Conservation (phyloP, 2,329 filamentous ascomycete species). For the Microdochium trichocladiopsis region DNA sequence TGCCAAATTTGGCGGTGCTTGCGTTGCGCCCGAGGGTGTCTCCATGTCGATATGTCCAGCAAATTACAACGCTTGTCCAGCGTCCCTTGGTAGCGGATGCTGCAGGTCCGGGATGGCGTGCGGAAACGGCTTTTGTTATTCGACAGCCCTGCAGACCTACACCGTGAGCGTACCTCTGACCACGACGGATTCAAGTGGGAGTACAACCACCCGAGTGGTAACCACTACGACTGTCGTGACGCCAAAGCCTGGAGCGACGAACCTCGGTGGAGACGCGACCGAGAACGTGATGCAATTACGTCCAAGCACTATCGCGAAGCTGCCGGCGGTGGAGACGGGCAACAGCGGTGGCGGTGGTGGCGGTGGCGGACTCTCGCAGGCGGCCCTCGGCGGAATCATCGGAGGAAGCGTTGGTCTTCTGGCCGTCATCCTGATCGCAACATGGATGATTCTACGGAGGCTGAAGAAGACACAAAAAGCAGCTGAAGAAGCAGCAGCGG, state of each 20-base stretch:
- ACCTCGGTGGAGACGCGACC: neutral
- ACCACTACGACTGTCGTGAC: conserved; percentile 28
- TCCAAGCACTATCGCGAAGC: conserved; percentile 35
- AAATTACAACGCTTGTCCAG: conserved; percentile 40
- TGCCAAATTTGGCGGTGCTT: conserved; percentile 24
- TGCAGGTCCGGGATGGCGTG: conserved; percentile 44
- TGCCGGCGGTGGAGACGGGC: conserved; percentile 19
- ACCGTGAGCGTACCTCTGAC: conserved; percentile 35
- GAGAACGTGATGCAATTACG: neutral
- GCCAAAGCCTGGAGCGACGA: conserved; percentile 9
- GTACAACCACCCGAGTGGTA: conserved; percentile 30
- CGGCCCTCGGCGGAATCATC: conserved; percentile 45
- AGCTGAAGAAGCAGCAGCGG: conserved; percentile 25
- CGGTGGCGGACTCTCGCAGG: conserved; percentile 26
- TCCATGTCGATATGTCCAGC: conserved; percentile 33
- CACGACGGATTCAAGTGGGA: conserved; percentile 32
- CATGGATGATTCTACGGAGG: conserved; percentile 41
- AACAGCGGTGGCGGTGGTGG: conserved; percentile 12
- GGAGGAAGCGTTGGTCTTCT: conserved; percentile 42
- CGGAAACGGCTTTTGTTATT: conserved; percentile 37
- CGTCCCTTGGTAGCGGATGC: conserved; percentile 44
- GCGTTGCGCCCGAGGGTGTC: conserved; percentile 34
- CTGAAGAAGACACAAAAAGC: conserved; percentile 37
- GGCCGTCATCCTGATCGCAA: conserved; percentile 35
- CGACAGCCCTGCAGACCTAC: conserved; percentile 35